Evolutionary conservation across 2,329 filamentous ascomycete genomes (phyloP), one percentile per base, ranked within the genome.

Genomic region (Xylariaceae sp.): DNA sequence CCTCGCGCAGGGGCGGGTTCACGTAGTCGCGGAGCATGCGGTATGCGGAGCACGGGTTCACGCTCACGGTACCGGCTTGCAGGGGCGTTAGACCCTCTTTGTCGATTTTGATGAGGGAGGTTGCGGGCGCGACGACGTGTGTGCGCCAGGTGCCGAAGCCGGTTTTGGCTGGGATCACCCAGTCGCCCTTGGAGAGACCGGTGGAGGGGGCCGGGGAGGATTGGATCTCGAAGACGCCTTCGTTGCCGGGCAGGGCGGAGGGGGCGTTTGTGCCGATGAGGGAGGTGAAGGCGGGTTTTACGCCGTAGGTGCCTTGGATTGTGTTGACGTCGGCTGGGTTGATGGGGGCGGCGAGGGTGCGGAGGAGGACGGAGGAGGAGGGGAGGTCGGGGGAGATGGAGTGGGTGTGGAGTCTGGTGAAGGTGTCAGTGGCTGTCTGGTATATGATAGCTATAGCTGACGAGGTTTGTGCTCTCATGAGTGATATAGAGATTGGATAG

Each of bases 301-400:
- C 86, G 62, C 93, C 93, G 77, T 99, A 99, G 3, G 93, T 92
- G 66, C 94, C 94, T 79, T 99, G 94, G 70, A 99, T 90, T 70
- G 93, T 93, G 80, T 99, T 99, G 75, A 99, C 90, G 77, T 99
- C 94, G 70, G 94, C 92, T 23, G 94, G 94, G 78, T 99, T 99
- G 74, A 99, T 90, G 59, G 94, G 91, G 0, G 92, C 86, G 37
- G 92, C 90, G 69, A 99, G 89, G 69, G 94, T 88, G 74, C 91
- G 90, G 61, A 99, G 80, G 57, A 93, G 92, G 67, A 95, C 76
- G 51, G 81, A 77, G 52, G 74, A 75, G 39, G 78, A 73, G 52
- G 89, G 88, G 64, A 92, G 83, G 2, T 84, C 82, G 2, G 90
- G 89, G 3, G 88, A 88, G 71, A 93, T 90, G 66, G 88, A 90